These are phyloP conservation scores for Neurospora sublineolata DNA, from an alignment of 495 filamentous ascomycete species.

Conservation along the genomic window DNA sequence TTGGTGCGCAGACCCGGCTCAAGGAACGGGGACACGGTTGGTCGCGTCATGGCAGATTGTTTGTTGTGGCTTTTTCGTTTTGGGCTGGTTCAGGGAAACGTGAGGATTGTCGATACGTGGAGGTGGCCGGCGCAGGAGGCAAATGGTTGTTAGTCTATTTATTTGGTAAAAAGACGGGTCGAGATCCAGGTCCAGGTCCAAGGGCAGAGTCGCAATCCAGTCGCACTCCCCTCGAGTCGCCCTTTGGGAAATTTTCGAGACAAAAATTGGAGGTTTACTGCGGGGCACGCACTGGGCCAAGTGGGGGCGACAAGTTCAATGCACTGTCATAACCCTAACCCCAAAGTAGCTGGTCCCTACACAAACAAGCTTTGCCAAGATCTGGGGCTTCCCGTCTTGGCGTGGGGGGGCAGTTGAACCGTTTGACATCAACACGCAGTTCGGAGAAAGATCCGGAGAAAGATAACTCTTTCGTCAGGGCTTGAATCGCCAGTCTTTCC, in stretches of 20 bases:
- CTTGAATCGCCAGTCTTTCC: background rate
- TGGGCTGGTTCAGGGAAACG: background rate
- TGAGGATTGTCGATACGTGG: background rate
- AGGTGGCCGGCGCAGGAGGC: background rate
- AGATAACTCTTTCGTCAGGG: background rate
- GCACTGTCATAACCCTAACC: background rate
- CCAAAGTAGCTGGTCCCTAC: background rate
- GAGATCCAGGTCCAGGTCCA: background rate
- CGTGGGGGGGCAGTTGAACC: background rate
- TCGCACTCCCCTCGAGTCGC: background rate
- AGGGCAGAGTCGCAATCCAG: background rate
- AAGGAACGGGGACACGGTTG: constrained; percentile 54
- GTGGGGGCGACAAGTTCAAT: background rate
- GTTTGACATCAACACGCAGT: background rate
- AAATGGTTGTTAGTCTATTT: background rate
- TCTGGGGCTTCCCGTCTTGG: background rate
- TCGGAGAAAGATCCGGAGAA: background rate
- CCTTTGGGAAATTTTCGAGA: background rate
- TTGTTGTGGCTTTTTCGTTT: background rate
- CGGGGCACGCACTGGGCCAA: background rate
- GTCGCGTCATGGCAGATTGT: constrained; percentile 1
- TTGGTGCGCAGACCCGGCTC: constrained; percentile 46
- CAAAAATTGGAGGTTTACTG: background rate
- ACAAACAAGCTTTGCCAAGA: background rate
- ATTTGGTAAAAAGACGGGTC: background rate